Evolutionary conservation across 106 monocot genomes (phyloP).

Genomic region (Hemerocallis citrina): DNA sequence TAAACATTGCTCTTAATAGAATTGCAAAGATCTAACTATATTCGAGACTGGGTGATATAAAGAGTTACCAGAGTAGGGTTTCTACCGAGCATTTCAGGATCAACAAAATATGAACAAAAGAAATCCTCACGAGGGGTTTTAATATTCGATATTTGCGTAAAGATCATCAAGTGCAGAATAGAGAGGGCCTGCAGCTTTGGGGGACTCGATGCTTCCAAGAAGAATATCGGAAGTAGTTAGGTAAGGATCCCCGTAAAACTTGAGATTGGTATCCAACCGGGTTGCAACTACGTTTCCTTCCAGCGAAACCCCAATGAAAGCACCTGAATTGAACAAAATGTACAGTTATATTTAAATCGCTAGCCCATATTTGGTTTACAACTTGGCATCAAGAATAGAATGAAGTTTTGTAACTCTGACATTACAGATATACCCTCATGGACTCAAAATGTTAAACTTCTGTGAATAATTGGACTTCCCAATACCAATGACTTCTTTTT

Average conservation of each 20-base stretch:
- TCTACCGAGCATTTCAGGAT: not conserved
- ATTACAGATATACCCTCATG: not conserved
- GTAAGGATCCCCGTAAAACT: conserved; percentile 80
- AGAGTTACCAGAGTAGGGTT: not conserved
- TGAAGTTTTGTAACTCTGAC: not conserved
- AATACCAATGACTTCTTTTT: not conserved
- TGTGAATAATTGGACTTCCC: not conserved
- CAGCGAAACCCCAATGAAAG: conserved; percentile 72
- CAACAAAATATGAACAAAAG: not conserved
- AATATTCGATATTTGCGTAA: conserved; percentile 1
- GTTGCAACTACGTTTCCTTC: conserved; percentile 66
- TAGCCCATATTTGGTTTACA: not conserved
- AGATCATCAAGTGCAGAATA: conserved; percentile 45
- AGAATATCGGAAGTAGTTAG: conserved; percentile 65
- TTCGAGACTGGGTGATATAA: not conserved
- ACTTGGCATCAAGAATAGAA: not conserved
- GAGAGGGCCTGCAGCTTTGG: conserved; percentile 57
- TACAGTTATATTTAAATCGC: not conserved
- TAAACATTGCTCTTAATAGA: not conserved
- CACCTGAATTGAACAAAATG: conserved; percentile 34
- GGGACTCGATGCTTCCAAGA: conserved; percentile 49
- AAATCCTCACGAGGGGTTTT: not conserved
- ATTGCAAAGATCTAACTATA: not conserved
- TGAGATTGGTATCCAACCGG: conserved; percentile 46
- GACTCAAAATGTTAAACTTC: no score